Base-by-base conservation (phyloP, 176 grass and related monocot species). In the Ensete ventricosum region DNA sequence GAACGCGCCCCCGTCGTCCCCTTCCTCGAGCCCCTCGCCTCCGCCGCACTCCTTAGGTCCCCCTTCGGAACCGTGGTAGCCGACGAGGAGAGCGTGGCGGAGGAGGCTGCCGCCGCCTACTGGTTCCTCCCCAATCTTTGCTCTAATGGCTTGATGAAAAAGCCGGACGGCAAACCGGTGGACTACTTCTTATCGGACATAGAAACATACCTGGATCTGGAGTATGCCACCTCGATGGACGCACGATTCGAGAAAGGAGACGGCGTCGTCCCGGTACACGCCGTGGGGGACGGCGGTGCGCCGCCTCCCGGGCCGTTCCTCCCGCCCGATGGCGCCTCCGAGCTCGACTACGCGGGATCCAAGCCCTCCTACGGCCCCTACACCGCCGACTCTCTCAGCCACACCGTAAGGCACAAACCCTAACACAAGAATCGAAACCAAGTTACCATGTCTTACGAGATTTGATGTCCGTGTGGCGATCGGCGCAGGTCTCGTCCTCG, bases 121-220 rank as follows among this genome's bases (percentile, higher is more conserved):
- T 85, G 73, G 73, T 67, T 81, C 34, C 75, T 77, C 54, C 71
- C 72, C 0, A 63, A 63, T 48, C 78, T 73, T 27, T 23, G 34
- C 22, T 11, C 14, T 27, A 29, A 62, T 54, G 48, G 43, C 73
- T 76, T 29, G 67, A 92, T 92, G 80, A 81, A 88, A 55, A 83
- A 83, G 29, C 73, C 78, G 8, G 85, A 84, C 72, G 69, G 87
- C 25, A 75, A 80, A 79, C 82, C 83, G 71, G 66, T 83, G 51
- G 89, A 90, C 53, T 84, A 84, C 81, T 77, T 87, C 20, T 92
- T 88, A 16, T 81, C 82, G 22, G 93, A 90, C 34, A 73, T 90
- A 1, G 87, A 96, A 7, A 83, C 89, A 0, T 96, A 90, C 80
- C 81, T 92, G 52, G 84, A 82, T 64, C 78, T 88, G 21, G 93